Base-by-base conservation (phyloP, 1,139 yeast genomes). In the Wickerhamomyces sp. region DNA sequence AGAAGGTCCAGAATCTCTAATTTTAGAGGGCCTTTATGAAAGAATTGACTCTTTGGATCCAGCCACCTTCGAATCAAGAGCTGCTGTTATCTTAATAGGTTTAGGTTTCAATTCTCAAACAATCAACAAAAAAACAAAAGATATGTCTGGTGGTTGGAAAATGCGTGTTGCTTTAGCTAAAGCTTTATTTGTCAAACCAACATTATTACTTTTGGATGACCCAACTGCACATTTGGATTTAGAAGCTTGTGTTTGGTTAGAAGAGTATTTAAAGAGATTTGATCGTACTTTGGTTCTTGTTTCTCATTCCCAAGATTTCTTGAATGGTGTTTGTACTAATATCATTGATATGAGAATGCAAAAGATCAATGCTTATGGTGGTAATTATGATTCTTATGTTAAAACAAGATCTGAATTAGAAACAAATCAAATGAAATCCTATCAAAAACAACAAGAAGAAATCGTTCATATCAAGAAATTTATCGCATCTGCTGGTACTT, bases 181-280 rank as follows among this genome's bases (percentile, higher is more conserved):
- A 66, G 89, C 89, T 27, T 75, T 85, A 59, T 84, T 85, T 73
- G 95, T 88, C 54, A 87, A 88, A 71, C 95, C 96, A 63, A 85
- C 95, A 45, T 71, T 88, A 59, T 74, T 88, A 61, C 75, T 88
- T 59, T 78, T 88, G 66, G 99, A 93, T 75, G 99, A 93, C 69
- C 99, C 99, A 62, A 94, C 99, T 58, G 99, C 99, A 52, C 99
- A 93, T 73, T 87, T 93, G 79, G 99, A 93, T 76, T 79, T 94
- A 67, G 97, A 93, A 69, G 99, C 99, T 51, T 93, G 98, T 84
- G 99, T 94, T 64, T 93, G 99, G 99, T 79, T 93, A 69, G 99
- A 93, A 79, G 98, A 91, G 73, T 93, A 93, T 72, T 79, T 93
- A 65, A 91, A 90, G 77, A 78, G 91, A 68, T 93, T 84, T 68